A percentile compares a stretch with the other conserved stretches of the same genome.
phyloP scores from a whole-genome alignment of 371 early-diverging fungal species.

The Parasitella parasitica region DNA sequence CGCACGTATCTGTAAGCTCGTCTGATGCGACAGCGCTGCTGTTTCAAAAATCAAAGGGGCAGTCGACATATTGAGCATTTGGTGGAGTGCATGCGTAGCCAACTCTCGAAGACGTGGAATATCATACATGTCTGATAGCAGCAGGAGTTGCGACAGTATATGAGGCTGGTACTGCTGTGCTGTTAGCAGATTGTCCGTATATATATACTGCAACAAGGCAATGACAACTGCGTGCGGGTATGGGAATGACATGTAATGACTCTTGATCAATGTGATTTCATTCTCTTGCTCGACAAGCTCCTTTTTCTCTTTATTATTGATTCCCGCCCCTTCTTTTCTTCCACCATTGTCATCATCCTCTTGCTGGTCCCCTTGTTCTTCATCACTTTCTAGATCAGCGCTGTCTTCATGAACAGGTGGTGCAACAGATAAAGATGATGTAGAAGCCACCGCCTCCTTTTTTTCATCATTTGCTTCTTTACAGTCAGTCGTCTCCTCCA shows the following conservation, averaged over 20 bases:
- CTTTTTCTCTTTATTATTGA: neutral
- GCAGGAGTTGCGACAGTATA: constrained; percentile 58
- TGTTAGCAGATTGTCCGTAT: constrained; percentile 64
- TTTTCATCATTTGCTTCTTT: neutral
- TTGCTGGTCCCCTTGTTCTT: neutral
- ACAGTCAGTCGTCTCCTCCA: neutral
- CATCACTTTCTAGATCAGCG: neutral
- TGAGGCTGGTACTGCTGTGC: constrained; percentile 53
- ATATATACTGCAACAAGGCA: constrained; percentile 64
- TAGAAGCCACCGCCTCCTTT: neutral
- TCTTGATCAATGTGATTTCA: constrained; percentile 1
- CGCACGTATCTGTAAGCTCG: constrained; percentile 55
- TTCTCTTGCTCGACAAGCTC: neutral
- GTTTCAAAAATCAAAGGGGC: constrained; percentile 62
- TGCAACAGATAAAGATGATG: neutral
- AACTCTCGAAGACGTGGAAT: constrained; percentile 58
- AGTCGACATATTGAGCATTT: constrained; percentile 56
- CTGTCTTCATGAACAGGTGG: neutral
- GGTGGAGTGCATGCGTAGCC: constrained; percentile 53
- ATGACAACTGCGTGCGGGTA: constrained; percentile 58
- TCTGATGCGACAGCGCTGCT: constrained; percentile 48
- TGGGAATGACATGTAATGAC: constrained; percentile 45
- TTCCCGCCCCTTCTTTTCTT: neutral
- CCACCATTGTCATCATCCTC: neutral
- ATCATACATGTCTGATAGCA: constrained; percentile 54